Conservation (phyloP, 352 stramenopile genomes). For the Plasmopara halstedii region DNA sequence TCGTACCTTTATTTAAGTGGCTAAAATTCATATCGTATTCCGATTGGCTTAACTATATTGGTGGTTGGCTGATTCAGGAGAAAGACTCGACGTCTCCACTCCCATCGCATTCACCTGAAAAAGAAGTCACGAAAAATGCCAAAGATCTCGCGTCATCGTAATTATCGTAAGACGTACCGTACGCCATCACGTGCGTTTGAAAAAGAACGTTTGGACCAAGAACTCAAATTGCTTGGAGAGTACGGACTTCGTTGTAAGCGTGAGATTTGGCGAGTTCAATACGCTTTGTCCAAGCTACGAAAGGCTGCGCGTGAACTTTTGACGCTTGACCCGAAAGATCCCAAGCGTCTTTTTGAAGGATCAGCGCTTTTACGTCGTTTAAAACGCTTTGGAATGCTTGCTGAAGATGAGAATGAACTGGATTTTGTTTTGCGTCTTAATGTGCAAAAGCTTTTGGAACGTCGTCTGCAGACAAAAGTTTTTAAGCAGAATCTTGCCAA, state of each 20-base stretch:
- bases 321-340: slow-evolving; percentile 97
- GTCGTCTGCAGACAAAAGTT: slow-evolving; percentile 98
- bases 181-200: slow-evolving; percentile 98
- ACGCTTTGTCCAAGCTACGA: slow-evolving; percentile 98
- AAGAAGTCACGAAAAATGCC: slow-evolving; percentile 70
- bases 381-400: slow-evolving; percentile 94
- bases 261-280: slow-evolving; percentile 99
- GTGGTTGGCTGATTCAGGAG: slow-evolving; percentile 33
- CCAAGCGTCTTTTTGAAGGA: slow-evolving; percentile 98
- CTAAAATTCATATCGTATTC: neutral
- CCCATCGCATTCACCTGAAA: slow-evolving; percentile 67
- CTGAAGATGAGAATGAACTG: slow-evolving; percentile 97
- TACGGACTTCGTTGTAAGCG: slow-evolving; percentile 99
- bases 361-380: slow-evolving; percentile 96
- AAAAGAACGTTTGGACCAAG: slow-evolving; percentile 99
- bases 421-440: slow-evolving; percentile 98
- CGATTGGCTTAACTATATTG: slow-evolving; percentile 39
- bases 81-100: slow-evolving; percentile 20
- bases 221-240: slow-evolving; percentile 98
- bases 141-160: slow-evolving; percentile 82
- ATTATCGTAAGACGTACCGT: slow-evolving; percentile 98
- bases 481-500: slow-evolving; percentile 99
- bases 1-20: neutral
- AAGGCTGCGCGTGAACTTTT: slow-evolving; percentile 97
- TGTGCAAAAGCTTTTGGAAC: slow-evolving; percentile 98